phyloP scores from a whole-genome alignment of 495 filamentous ascomycete genomes.

The Penicillium tannophilum region DNA sequence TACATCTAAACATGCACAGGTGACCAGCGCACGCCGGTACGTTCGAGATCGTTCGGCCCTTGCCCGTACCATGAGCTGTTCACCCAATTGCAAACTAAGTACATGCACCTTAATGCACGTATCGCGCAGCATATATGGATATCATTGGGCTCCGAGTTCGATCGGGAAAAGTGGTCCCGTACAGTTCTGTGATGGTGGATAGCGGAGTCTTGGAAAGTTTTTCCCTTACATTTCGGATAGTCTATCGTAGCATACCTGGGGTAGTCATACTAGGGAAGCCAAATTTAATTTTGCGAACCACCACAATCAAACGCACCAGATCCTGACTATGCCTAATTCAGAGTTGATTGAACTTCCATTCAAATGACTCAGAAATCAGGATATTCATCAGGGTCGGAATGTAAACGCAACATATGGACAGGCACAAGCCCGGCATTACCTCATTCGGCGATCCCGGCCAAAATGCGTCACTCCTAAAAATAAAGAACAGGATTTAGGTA shows the following conservation, averaged over 20 bases:
- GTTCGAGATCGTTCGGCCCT: slow-evolving; percentile 20
- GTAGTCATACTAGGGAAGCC: not conserved
- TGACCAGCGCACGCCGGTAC: slow-evolving; percentile 11
- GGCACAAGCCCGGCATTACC: slow-evolving; percentile 14
- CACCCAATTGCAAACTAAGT: not conserved
- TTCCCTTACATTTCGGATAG: not conserved
- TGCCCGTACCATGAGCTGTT: slow-evolving; percentile 1
- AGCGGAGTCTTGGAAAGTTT: not conserved
- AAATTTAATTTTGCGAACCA: too few relatives aligned
- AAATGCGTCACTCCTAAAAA: not conserved
- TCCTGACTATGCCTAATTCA: too few relatives aligned
- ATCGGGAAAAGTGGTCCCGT: too few relatives aligned
- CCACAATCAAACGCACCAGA: too few relatives aligned
- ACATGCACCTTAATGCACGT: not conserved
- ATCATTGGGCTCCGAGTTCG: too few relatives aligned
- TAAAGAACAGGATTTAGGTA: slow-evolving; percentile 5
- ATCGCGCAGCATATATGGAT: too few relatives aligned
- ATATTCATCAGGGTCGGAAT: not conserved
- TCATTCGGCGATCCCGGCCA: slow-evolving; percentile 23
- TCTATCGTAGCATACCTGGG: not conserved
- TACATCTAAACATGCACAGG: not conserved
- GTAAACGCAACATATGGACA: not conserved
- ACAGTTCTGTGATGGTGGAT: too few relatives aligned
- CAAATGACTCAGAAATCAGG: too few relatives aligned
- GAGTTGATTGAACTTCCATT: too few relatives aligned